Evolutionary conservation across 164 flowering plant species (phyloP).

Genomic region (Magnolia kwangsiensis): DNA sequence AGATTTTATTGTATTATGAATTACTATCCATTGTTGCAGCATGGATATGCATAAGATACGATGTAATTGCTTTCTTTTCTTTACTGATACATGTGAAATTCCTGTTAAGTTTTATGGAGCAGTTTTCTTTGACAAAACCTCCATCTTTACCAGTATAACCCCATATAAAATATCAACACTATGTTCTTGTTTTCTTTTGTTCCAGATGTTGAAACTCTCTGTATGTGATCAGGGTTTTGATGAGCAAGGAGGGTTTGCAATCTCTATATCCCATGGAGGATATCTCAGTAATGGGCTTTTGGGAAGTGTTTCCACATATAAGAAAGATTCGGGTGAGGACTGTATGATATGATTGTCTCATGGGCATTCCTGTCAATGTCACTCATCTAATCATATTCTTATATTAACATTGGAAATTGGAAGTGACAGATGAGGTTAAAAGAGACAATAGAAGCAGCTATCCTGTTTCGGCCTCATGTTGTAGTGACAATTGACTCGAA

Average conservation of each 20-base stretch:
- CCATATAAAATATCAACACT: neutral
- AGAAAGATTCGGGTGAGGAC: constrained; percentile 61
- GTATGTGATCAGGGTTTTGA: constrained; percentile 50
- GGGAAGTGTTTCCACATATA: constrained; percentile 90
- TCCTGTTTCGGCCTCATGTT: constrained; percentile 72
- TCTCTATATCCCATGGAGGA: constrained; percentile 87
- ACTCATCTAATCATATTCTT: neutral
- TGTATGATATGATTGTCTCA: neutral
- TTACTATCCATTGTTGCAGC: neutral
- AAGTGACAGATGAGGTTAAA: constrained; percentile 57
- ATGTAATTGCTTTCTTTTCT: neutral
- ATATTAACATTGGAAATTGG: constrained; percentile 9
- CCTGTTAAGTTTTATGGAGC: neutral
- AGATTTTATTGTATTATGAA: too few relatives aligned
- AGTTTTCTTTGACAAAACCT: neutral
- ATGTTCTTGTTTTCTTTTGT: neutral
- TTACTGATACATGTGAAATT: neutral
- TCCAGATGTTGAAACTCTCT: neutral
- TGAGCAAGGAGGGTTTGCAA: constrained; percentile 68
- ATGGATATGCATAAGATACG: neutral
- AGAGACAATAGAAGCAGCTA: constrained; percentile 65
- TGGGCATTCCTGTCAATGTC: neutral
- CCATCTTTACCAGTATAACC: neutral
- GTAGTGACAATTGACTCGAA: constrained; percentile 90
- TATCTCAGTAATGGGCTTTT: constrained; percentile 91